Base-by-base conservation (phyloP, 1,139 yeast genomes). In the Debaryomyces sp. region DNA sequence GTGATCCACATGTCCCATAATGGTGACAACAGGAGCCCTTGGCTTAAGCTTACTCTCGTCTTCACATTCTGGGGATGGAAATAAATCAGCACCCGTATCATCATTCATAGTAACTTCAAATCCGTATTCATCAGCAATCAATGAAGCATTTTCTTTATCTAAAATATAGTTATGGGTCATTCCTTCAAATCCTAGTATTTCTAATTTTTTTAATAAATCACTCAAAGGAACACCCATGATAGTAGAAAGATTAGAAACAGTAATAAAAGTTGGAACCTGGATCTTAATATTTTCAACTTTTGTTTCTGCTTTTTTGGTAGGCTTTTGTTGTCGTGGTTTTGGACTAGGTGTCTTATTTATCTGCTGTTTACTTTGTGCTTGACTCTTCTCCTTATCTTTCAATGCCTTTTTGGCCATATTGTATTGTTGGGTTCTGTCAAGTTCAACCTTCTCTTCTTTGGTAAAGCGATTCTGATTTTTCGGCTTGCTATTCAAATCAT, bases 1-100 rank as follows among this genome's bases (percentile, higher is more conserved):
- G 63, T 94, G 99, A 66, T 94, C 99, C 37, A 94, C 99, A 67
- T 94, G 99, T 5, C 99, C 99, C 98, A 94, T 94, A 46, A 94
- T 89, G 0, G 99, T 92, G 1, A 94, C 97, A 23, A 94, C 87
- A 0, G 99, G 99, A 0, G 99, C 91, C 55, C 99, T 75, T 13
- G 84, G 77, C 46, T 82, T 82, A 53, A 87, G 66, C 21, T 66
- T 56, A 8, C 70, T 66, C 5, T 75, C 70, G 39, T 80, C 78
- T 2, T 62, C 62, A 2, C 62, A 56, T 8, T 63, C 69, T 1
- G 73, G 58, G 37, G 62, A 71, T 44, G 85, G 82, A 56, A 82
- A 85, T 41, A 87, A 63, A 58, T 87, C 94, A n/a, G 79, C 77
- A 4, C 83, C 85, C 8, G 81, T 77, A 23, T 82, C 80, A 42